Evolutionary conservation across 176 grass and related monocot species (phyloP), one percentile per base, ranked within the genome.

Genomic region (Elaeis guineensis): DNA sequence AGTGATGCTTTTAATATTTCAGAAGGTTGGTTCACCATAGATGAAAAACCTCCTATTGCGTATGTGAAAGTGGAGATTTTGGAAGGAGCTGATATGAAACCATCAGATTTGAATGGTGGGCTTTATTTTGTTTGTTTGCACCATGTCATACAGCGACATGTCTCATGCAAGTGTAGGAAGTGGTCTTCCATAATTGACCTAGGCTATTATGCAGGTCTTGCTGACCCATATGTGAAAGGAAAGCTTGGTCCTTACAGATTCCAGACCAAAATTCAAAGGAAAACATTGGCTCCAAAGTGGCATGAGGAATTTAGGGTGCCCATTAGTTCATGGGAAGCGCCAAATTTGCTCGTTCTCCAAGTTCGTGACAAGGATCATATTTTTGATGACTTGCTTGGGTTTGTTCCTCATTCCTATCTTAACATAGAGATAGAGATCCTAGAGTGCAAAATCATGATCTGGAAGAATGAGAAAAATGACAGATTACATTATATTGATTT

Each of bases 371-470:
- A 98, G 76, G 93, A 97, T 58, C 79, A 29, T 64, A 78, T 97
- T 76, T 91, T 89, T 76, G 87, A 97, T 78, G 93, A 97, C 70
- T 79, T 69, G 4, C 85, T 97, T 69, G 93, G 93, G 93, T 97
- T 73, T 50, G 75, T 80, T 79, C 16, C 16, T 11, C 64, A 49
- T 35, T 65, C 16, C 20, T 2, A 70, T 44, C 8, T 14, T 44
- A 44, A 44, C 35, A 44, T 14, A 44, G 35, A 44, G 35, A 44
- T 12, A 12, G 35, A 14, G 35, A 30, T 30, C 6, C 28, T 30
- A 0, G 28, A 30, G 25, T 30, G 28, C 28, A 30, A 30, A 30
- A 30, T 30, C 28, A 30, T 30, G 28, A 6, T 30, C 28, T 30
- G 28, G 5, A 30, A 30, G 28, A 6, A 30, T 30, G 5, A 30